Evolutionary conservation across 208 protist genomes (phyloP), one percentile per base, ranked within the genome.

Genomic region (Hexamita inflata): DNA sequence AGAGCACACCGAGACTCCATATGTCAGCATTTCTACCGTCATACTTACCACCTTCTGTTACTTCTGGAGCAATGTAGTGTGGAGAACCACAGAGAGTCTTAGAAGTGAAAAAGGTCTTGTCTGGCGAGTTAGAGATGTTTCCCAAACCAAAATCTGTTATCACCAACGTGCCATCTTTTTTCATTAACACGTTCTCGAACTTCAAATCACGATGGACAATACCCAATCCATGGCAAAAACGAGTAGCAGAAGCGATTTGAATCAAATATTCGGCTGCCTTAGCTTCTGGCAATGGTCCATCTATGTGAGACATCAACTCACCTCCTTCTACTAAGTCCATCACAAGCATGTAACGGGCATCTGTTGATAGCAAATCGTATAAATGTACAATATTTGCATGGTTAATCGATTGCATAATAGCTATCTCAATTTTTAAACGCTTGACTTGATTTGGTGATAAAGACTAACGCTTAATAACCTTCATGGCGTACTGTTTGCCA

Each of bases 11-110:
- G 2, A 73, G 42, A 30, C 42, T 65, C 74, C 74, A 77, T 2
- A 77, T 59, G 39, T 77, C 74, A 24, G 68, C 40, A 7, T 35
- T 11, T 11, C 68, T 45, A 34, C 68, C 62, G 61, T 75, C 68
- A 29, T 75, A 75, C 68, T 59, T 75, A 4, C 19, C 30, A 28
- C 39, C 53, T 2, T 26, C 11, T 1, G 30, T 24, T 9, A 78
- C 70, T 34, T 78, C 75, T 58, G 75, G 75, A 24, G 75, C 75
- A 15, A 76, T 65, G 59, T 78, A 78, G 61, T 78, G 70, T 9
- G 75, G 35, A 11, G 75, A 78, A n/a, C 75, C 75, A n/a, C 75
- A 78, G 40, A 24, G 49, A 4, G 75, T 78, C 58, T n/a, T 38
- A 11, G 24, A 40, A 15, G 61, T 57, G 41, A 38, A 62, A 26